Percentiles rank a stretch among this genome's conserved stretches.
phyloP scores from a whole-genome alignment of 371 early-diverging fungal species.

The Mucor plumbeus region DNA sequence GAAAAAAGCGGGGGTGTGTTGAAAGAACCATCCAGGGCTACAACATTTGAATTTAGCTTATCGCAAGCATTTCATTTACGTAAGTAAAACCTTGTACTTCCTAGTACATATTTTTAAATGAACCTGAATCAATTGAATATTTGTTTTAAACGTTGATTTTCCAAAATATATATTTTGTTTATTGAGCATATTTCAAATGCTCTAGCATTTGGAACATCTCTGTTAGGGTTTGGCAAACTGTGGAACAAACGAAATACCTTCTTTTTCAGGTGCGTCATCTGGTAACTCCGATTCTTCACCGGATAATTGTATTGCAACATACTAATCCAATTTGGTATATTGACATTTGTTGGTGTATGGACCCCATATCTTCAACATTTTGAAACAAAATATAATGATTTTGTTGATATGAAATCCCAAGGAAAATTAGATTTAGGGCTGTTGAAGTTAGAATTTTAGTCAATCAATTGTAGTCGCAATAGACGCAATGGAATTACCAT shows the following conservation, averaged over 20 bases:
- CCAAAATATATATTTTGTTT: not conserved
- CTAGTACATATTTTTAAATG: not conserved
- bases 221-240: not conserved
- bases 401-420: not conserved
- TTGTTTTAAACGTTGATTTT: too few species aligned
- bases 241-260: not conserved
- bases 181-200: not conserved
- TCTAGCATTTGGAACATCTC: not conserved
- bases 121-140: too few species aligned
- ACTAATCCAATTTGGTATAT: conserved; percentile 2
- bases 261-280: conserved; percentile 16
- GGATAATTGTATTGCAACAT: conserved; percentile 16
- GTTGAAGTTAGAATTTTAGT: too few species aligned
- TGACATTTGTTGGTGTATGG: not conserved
- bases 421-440: too few species aligned
- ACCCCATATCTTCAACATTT: not conserved
- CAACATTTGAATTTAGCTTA: not conserved
- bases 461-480: not conserved
- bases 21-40: conserved; percentile 14
- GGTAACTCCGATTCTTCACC: conserved; percentile 14
- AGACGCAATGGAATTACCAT: not conserved
- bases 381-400: not conserved
- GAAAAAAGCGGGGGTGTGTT: conserved; percentile 32
- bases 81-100: not conserved
- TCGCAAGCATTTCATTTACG: not conserved